Conservation (phyloP, 257 asterid genomes). For the Leonotis leonurus region DNA sequence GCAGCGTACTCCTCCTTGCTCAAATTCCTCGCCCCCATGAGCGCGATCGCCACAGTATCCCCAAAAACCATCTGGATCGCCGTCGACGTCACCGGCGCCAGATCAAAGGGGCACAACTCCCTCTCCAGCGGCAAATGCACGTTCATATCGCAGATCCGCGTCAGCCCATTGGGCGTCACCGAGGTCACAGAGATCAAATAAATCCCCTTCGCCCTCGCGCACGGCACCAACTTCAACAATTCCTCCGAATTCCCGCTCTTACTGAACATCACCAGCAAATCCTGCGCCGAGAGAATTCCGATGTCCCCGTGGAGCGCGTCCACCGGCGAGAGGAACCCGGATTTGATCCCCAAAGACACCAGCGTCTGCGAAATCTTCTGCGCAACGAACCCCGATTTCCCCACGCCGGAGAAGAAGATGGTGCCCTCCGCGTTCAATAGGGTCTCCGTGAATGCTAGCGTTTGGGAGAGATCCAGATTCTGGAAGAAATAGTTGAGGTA, state of each 20-base stretch:
- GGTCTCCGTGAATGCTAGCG: conserved; percentile 71
- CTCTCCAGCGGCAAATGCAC: conserved; percentile 91
- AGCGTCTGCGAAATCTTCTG: conserved; percentile 89
- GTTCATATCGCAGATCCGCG: conserved; percentile 60
- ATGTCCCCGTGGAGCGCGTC: conserved; percentile 98
- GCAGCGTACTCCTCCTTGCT: conserved; percentile 81
- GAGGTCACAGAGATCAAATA: conserved; percentile 80
- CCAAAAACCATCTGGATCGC: conserved; percentile 71
- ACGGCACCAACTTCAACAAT: conserved; percentile 71
- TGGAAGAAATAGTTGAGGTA: conserved; percentile 90
- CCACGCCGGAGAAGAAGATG: conserved; percentile 88
- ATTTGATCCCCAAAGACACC: conserved; percentile 65
- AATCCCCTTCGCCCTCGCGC: conserved; percentile 84
- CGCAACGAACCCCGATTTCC: conserved; percentile 88
- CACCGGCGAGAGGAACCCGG: conserved; percentile 79
- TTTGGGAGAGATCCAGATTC: conserved; percentile 74
- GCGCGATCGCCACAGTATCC: conserved; percentile 84
- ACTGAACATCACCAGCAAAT: conserved; percentile 78
- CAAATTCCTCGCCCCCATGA: conserved; percentile 76
- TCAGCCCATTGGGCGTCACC: conserved; percentile 58
- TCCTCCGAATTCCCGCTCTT: conserved; percentile 92
- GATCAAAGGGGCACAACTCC: conserved; percentile 86
- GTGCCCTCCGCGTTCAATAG: conserved; percentile 65
- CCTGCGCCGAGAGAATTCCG: conserved; percentile 58
- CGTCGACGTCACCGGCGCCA: conserved; percentile 74